A percentile compares a stretch with the other conserved stretches of the same genome.
These are phyloP conservation scores for Elsinoe necatrix DNA, from an alignment of 2,329 filamentous ascomycete genomes.

Conservation along the genomic window DNA sequence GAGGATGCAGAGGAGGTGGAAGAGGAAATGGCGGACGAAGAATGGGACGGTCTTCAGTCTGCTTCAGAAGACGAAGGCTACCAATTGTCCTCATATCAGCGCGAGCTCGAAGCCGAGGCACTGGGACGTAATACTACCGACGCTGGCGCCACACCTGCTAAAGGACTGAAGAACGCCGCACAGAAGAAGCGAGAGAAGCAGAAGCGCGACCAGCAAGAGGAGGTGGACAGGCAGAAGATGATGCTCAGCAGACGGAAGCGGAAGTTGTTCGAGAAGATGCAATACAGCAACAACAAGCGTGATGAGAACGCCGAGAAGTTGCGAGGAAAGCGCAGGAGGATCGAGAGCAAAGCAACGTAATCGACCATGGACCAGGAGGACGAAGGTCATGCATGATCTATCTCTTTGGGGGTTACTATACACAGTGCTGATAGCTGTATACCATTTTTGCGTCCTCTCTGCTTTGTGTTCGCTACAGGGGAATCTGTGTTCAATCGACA, in stretches of 20 bases:
- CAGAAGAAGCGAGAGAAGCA: conserved; percentile 59
- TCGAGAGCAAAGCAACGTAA: conserved; percentile 50
- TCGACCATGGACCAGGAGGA: not conserved
- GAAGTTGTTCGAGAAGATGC: conserved; percentile 96
- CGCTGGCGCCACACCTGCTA: conserved; percentile 48
- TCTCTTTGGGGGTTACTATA: conserved; percentile 7
- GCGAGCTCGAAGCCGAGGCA: conserved; percentile 87
- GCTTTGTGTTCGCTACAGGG: not conserved
- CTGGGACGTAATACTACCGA: conserved; percentile 33
- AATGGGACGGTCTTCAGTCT: conserved; percentile 39
- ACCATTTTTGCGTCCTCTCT: not conserved
- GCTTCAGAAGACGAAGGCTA: conserved; percentile 48
- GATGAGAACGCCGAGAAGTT: conserved; percentile 83
- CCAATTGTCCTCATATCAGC: conserved; percentile 64
- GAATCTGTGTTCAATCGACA: conserved; percentile 50
- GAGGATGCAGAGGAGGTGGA: conserved; percentile 40
- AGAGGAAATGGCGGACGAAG: conserved; percentile 39
- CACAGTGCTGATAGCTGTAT: conserved; percentile 5
- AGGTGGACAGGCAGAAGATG: conserved; percentile 86
- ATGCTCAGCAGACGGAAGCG: conserved; percentile 98
- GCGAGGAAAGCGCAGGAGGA: conserved; percentile 78
- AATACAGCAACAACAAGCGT: conserved; percentile 89
- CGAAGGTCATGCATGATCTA: not conserved
- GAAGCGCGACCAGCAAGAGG: conserved; percentile 63
- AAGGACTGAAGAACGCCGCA: conserved; percentile 55